Percentiles rank a stretch among this genome's conserved stretches.
Conservation (phyloP, 2,329 filamentous ascomycete species). For the Claviceps africana region DNA sequence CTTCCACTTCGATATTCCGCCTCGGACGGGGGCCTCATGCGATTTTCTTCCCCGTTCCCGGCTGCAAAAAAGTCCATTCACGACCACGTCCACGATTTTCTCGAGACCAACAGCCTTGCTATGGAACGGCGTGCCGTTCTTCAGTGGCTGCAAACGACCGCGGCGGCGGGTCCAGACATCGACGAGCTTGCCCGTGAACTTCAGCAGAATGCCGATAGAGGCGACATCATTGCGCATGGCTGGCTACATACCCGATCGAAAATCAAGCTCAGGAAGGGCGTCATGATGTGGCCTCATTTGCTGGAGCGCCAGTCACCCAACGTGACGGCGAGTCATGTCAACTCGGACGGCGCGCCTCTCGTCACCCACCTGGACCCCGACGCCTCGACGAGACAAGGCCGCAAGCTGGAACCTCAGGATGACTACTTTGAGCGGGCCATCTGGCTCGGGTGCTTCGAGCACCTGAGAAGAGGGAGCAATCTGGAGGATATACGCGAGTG, state of each 20-base stretch:
- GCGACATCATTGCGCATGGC: constrained; percentile 71
- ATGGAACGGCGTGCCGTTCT: constrained; percentile 68
- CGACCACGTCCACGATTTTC: constrained; percentile 45
- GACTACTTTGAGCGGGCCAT: constrained; percentile 79
- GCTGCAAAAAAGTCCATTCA: constrained; percentile 15
- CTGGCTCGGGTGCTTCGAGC: constrained; percentile 89
- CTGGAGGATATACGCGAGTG: constrained; percentile 66
- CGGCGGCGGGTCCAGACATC: constrained; percentile 56
- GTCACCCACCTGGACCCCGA: constrained; percentile 89
- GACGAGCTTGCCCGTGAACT: constrained; percentile 63
- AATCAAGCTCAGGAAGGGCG: constrained; percentile 79
- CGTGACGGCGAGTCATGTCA: constrained; percentile 41
- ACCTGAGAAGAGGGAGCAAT: constrained; percentile 70
- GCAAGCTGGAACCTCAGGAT: constrained; percentile 67
- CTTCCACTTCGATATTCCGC: constrained; percentile 53
- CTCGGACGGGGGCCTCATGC: constrained; percentile 15
- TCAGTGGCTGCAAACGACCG: constrained; percentile 73
- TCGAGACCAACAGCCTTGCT: constrained; percentile 57
- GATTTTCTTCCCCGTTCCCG: constrained; percentile 16
- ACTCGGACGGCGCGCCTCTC: constrained; percentile 47
- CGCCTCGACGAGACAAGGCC: constrained; percentile 64
- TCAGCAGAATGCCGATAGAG: constrained; percentile 61
- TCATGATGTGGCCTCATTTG: constrained; percentile 52
- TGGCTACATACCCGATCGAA: constrained; percentile 85
- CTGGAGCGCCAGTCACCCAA: constrained; percentile 48